Percentiles rank a stretch among this genome's conserved stretches.
phyloP scores from a whole-genome alignment of 768 basidiomycete genomes.

The Boletus fagicola region DNA sequence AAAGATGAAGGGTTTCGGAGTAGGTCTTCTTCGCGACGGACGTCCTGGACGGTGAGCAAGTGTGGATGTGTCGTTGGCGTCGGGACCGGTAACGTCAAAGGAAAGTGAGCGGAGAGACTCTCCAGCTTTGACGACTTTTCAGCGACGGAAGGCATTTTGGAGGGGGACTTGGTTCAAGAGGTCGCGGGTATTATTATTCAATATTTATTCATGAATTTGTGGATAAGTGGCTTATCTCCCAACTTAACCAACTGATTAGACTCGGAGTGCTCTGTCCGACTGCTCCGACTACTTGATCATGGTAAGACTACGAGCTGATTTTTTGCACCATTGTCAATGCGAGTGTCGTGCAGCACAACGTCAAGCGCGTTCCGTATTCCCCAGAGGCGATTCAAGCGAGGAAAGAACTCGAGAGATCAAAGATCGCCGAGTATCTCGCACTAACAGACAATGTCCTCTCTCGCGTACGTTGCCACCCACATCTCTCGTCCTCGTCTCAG shows the following conservation, averaged over 20 bases:
- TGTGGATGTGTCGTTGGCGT: slow-evolving; percentile 75
- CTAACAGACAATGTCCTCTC: slow-evolving; percentile 62
- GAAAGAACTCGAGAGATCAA: slow-evolving; percentile 66
- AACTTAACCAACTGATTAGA: not conserved
- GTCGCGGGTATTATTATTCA: not conserved
- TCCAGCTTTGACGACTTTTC: slow-evolving; percentile 48
- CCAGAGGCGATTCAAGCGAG: slow-evolving; percentile 62
- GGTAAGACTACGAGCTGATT: slow-evolving; percentile 20
- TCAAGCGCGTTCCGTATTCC: slow-evolving; percentile 61
- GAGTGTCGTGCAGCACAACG: slow-evolving; percentile 52
- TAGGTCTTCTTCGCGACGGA: slow-evolving; percentile 92
- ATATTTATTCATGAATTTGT: slow-evolving; percentile 4
- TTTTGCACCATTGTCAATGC: slow-evolving; percentile 1
- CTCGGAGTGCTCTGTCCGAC: not conserved
- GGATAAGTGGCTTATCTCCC: slow-evolving; percentile 6
- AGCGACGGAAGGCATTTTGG: slow-evolving; percentile 57
- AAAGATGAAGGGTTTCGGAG: slow-evolving; percentile 88
- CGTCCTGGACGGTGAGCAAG: slow-evolving; percentile 70
- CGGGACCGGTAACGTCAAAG: slow-evolving; percentile 83
- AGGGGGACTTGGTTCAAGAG: not conserved
- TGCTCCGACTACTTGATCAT: slow-evolving; percentile 10
- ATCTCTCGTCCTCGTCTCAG: not conserved
- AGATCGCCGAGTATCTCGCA: slow-evolving; percentile 72
- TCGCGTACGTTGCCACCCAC: slow-evolving; percentile 45
- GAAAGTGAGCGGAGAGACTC: slow-evolving; percentile 61